These are phyloP conservation scores for Chaetomidium leptoderma DNA, from an alignment of 495 filamentous ascomycete species.

Conservation along the genomic window DNA sequence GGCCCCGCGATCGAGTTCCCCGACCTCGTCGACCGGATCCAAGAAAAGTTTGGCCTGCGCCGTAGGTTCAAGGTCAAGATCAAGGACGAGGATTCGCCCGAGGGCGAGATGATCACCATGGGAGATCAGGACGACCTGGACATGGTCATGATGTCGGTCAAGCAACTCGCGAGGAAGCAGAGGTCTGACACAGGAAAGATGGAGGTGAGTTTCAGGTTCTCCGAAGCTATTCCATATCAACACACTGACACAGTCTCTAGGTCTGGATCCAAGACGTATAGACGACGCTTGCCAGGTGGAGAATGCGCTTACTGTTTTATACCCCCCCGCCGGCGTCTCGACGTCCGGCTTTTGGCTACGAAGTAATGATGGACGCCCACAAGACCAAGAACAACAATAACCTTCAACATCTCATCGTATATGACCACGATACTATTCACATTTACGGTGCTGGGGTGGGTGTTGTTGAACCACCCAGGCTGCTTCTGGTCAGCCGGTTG, in stretches of 20 bases:
- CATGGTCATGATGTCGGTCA: constrained; percentile 66
- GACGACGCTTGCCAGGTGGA: background rate
- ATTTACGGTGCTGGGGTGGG: background rate
- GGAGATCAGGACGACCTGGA: constrained; percentile 95
- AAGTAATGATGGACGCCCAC: constrained; percentile 21
- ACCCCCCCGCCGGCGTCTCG: constrained; percentile 9
- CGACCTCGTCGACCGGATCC: constrained; percentile 70
- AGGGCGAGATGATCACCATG: constrained; percentile 93
- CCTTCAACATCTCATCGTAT: constrained; percentile 2
- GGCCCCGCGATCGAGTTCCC: constrained; percentile 64
- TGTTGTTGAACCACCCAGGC: background rate
- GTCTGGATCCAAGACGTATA: constrained; percentile 64
- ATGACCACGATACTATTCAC: constrained; percentile 6
- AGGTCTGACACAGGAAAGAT: constrained; percentile 85
- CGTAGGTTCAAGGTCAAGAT: constrained; percentile 77
- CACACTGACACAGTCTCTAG: constrained; percentile 37
- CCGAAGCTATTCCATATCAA: background rate
- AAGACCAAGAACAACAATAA: background rate
- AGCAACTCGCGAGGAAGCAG: constrained; percentile 65
- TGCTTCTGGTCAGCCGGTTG: background rate
- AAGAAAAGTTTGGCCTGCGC: constrained; percentile 76
- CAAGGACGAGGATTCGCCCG: constrained; percentile 66
- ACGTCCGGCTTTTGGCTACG: constrained; percentile 8
- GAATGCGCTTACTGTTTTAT: constrained; percentile 14
- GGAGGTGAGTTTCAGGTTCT: constrained; percentile 62